Conservation (phyloP, 2,329 filamentous ascomycete genomes). For the Penicillium capsulatum region DNA sequence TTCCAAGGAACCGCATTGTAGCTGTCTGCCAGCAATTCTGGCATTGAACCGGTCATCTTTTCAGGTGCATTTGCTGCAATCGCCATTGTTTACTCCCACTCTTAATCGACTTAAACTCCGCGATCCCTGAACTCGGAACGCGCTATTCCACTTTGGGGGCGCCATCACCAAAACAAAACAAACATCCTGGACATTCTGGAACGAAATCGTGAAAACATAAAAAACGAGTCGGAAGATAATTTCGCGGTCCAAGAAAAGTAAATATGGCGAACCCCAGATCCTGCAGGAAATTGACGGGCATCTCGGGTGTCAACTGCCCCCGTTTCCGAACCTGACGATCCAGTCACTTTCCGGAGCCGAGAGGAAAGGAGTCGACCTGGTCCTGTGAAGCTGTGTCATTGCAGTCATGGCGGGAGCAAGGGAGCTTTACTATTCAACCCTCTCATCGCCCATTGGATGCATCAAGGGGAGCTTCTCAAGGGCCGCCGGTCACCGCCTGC, state of each 20-base stretch:
- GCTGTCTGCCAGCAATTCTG: too few species aligned
- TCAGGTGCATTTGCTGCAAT: too few species aligned
- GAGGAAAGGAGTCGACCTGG: not conserved
- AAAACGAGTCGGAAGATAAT: not conserved
- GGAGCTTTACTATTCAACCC: too few species aligned
- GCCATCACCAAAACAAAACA: too few species aligned
- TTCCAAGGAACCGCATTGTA: too few species aligned
- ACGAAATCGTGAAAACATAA: too few species aligned
- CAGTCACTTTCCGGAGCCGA: not conserved
- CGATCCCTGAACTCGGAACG: not conserved
- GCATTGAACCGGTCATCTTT: too few species aligned
- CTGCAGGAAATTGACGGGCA: not conserved
- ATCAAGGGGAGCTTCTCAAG: not conserved
- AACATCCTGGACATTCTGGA: too few species aligned
- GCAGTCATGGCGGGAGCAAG: too few species aligned
- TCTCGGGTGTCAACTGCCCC: not conserved
- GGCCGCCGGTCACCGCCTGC: not conserved
- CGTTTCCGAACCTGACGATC: constrained; percentile 4
- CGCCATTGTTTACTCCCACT: not conserved
- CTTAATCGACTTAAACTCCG: constrained; percentile 7
- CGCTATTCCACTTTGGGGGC: constrained; percentile 2
- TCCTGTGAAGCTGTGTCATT: not conserved
- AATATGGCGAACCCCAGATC: not conserved
- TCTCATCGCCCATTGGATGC: too few species aligned
- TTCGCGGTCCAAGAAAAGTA: not conserved